Base-by-base conservation (phyloP, 768 basidiomycete genomes). In the Porpolomopsis calyptriformis region DNA sequence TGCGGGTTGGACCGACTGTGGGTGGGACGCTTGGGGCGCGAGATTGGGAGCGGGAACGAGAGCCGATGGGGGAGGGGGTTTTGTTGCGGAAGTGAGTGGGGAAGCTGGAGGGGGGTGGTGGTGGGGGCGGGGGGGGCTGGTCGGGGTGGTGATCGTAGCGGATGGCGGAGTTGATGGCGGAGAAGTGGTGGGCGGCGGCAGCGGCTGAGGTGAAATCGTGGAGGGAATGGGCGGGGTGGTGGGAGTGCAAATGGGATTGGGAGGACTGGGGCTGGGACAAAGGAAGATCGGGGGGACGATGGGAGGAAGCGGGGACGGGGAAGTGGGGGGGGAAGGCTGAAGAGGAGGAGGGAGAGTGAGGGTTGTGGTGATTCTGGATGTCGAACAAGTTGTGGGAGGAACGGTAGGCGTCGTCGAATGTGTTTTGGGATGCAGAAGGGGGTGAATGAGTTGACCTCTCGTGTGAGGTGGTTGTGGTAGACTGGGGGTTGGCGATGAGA, bases 311-410 rank as follows among this genome's bases (percentile, higher is more conserved):
- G 41, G 47, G 57, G 41, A 55, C 55, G 41, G 51, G 59, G 47
- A 52, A 60, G 57, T 48, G 58, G 47, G 53, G 52, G 49, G 57
- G 58, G 49, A 58, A 60, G 48, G 61, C 56, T 49, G 51, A 62
- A 50, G 57, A 50, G 45, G 45, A 58, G 52, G 58, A 53, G 47
- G 59, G 51, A 47, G 59, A 52, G 12, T 54, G 60, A 53, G 56
- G 62, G 16, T 57, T 59, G 27, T 62, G 60, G 51, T 66, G 59
- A 27, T 61, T 55, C 4, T 70, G 71, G 55, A 80, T 72, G 60
- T 81, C 79, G 33, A 80, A 80, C 55, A 80, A 76, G 62, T 76
- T 73, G 66, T 77, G 78, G 0, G 61, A 43, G 1, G 50, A 54
- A 22, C 54, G 55, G 22, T 56, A 43, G 8, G 43, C 35, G 33